Evolutionary conservation across 1,139 yeast genomes (phyloP).

Genomic region (Hemisphaericaspora subhashii): DNA sequence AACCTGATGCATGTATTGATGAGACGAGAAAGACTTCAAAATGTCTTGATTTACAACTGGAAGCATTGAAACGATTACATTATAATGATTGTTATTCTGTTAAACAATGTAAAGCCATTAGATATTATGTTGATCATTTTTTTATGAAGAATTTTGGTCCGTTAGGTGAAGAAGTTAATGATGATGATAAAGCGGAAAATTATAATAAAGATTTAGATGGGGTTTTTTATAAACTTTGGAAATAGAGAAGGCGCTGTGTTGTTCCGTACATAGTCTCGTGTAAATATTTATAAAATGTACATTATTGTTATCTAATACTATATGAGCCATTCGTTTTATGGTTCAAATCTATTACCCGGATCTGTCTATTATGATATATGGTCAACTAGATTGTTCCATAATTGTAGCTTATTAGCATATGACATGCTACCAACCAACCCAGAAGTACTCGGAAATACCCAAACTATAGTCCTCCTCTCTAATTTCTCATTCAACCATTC

Average conservation of each 20-base stretch:
- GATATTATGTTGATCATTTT: conserved; percentile 37
- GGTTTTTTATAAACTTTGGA: conserved; percentile 40
- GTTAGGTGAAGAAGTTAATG: conserved; percentile 31
- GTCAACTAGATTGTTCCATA: conserved; percentile 42
- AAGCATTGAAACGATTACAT: conserved; percentile 35
- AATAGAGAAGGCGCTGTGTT: conserved; percentile 14
- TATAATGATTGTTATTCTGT: conserved; percentile 41
- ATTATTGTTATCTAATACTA: too few species aligned
- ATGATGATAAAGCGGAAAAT: conserved; percentile 25
- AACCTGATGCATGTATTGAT: conserved; percentile 26
- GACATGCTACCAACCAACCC: conserved; percentile 65
- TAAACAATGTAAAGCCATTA: conserved; percentile 41
- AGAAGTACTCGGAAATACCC: conserved; percentile 74
- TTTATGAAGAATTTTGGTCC: conserved; percentile 43
- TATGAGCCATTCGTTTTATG: too few species aligned
- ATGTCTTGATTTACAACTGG: conserved; percentile 37
- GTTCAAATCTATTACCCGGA: neutral
- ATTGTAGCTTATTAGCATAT: conserved; percentile 41
- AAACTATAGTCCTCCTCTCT: conserved; percentile 24
- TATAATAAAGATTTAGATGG: conserved; percentile 35
- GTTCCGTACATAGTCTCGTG: conserved; percentile 1
- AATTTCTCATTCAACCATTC: conserved; percentile 16
- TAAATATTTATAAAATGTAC: conserved; percentile 1
- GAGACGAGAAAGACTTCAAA: conserved; percentile 27
- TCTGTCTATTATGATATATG: neutral